Base-by-base conservation (phyloP, 2,329 filamentous ascomycete species). In the Cryphonectria carpinicola region DNA sequence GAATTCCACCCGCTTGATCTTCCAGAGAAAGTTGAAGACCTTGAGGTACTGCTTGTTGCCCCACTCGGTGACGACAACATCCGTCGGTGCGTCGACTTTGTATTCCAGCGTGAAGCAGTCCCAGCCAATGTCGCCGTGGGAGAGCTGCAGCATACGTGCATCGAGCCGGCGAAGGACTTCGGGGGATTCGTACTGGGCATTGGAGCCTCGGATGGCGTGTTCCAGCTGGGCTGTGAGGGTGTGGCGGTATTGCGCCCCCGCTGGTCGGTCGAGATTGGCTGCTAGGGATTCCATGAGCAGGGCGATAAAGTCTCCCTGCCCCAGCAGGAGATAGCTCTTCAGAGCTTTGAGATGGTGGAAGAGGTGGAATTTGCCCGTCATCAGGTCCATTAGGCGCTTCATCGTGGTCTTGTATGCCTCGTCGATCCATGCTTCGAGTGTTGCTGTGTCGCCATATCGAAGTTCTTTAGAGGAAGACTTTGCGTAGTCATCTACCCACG, bases 41-140 rank as follows among this genome's bases (percentile, higher is more conserved):
- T 98, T 98, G 76, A 99, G 90, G 79, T 99, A 99, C 79, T 99
- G 95, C 32, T 95, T 93, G 74, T 93, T 95, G 62, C 94, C 95
- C 89, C 95, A 98, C 58, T 97, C 94, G 0, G 95, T 98, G 54
- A 99, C 94, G 64, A 99, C 95, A 39, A 99, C 96, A 79, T 99
- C 96, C 35, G 98, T 93, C 0, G 96, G 96, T 1, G 95, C 93
- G 79, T 97, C 95, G 75, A 99, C 96, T 80, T 98, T 98, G 83
- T 99, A 99, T 80, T 99, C 97, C 11, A 99, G 89, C 0, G 96
- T 99, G 82, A 99, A 99, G 78, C 97, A 97, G 78, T 99, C 96
- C 96, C 96, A 99, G 65, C 96, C 96, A 67, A 98, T 98, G 77
- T 99, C 96, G 66, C 96, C 96, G 76, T 98, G 95, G 11, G 93